These are phyloP conservation scores for Nemania sp. DNA, from an alignment of 2,329 filamentous ascomycete genomes.

Conservation along the genomic window DNA sequence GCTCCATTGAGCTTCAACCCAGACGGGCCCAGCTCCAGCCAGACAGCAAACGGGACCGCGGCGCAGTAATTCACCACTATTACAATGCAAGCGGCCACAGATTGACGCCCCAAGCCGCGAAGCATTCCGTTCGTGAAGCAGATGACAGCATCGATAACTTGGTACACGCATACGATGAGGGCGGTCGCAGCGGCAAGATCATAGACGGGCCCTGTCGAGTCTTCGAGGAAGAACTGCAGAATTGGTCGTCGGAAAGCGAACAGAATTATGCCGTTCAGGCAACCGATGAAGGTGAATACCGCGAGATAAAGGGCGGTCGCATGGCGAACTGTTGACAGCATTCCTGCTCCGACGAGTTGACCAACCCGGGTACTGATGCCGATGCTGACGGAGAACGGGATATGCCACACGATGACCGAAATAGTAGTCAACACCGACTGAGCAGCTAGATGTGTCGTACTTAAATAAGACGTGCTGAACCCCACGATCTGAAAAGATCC, in stretches of 20 bases:
- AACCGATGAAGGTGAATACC: slow-evolving; percentile 40
- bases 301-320: slow-evolving; percentile 39
- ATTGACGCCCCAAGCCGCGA: slow-evolving; percentile 45
- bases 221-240: slow-evolving; percentile 40
- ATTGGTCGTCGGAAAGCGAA: slow-evolving; percentile 38
- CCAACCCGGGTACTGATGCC: slow-evolving; percentile 48
- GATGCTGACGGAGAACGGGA: slow-evolving; percentile 48
- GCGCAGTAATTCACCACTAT: slow-evolving; percentile 44
- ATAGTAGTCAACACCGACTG: slow-evolving; percentile 47
- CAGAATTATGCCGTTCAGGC: slow-evolving; percentile 39
- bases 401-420: slow-evolving; percentile 47
- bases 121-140: slow-evolving; percentile 44
- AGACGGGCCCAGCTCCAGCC: slow-evolving; percentile 42
- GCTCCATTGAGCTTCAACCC: slow-evolving; percentile 39
- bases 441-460: slow-evolving; percentile 47
- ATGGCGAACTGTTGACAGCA: slow-evolving; percentile 38
- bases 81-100: slow-evolving; percentile 43
- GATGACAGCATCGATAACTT: slow-evolving; percentile 39
- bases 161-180: slow-evolving; percentile 39
- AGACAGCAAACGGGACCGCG: slow-evolving; percentile 44
- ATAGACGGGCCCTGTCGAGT: slow-evolving; percentile 25
- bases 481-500: slow-evolving; percentile 43
- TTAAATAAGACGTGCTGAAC: slow-evolving; percentile 49
- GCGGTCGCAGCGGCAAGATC: slow-evolving; percentile 29
- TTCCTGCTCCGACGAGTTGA: slow-evolving; percentile 46